Evolutionary conservation across 768 basidiomycete species (phyloP), one percentile per base, ranked within the genome.

Genomic region (Boletus rubropictus): DNA sequence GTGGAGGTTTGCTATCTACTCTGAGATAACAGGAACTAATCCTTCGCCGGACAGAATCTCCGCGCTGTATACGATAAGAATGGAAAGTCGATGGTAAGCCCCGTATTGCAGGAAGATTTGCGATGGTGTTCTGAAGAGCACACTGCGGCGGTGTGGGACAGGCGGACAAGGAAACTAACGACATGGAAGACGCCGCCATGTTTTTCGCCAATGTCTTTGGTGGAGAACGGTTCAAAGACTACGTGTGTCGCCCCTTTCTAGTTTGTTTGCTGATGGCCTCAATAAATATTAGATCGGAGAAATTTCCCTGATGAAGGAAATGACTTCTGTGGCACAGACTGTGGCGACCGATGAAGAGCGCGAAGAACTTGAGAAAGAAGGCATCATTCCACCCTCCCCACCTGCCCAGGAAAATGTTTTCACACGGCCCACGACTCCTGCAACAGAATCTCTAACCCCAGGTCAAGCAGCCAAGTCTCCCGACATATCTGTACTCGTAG

Each of bases 151-250:
- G 20, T 18, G 21, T 31, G 42, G 43, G 48, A 28, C 52, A 83
- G 84, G 74, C 77, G 48, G 88, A 89, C 66, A 86, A 83, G 59
- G 87, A 89, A 57, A 84, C 86, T n/a, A 79, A 74, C 14, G 82
- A 76, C 33, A 86, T 94, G 78, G 87, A 91, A 38, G 94, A 99
- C 60, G 92, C 96, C 3, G 85, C 89, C 31, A 86, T 88, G 48
- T 89, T 99, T 75, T 99, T 99, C 61, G 86, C 89, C 17, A 86
- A 88, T 59, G 89, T 98, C 14, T 99, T 99, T 63, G 93, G 93
- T 43, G 95, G 96, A 20, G 94, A 95, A 59, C 78, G 87, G 21
- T 96, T 96, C 64, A 69, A 73, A 48, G 90, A 93, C 63, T 92
- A 90, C 61, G 90, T 94, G 65, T 65, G 90, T 75, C 12, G 48